Base-by-base conservation (phyloP, 2,329 filamentous ascomycete species). In the Ceratocystis huliohia region DNA sequence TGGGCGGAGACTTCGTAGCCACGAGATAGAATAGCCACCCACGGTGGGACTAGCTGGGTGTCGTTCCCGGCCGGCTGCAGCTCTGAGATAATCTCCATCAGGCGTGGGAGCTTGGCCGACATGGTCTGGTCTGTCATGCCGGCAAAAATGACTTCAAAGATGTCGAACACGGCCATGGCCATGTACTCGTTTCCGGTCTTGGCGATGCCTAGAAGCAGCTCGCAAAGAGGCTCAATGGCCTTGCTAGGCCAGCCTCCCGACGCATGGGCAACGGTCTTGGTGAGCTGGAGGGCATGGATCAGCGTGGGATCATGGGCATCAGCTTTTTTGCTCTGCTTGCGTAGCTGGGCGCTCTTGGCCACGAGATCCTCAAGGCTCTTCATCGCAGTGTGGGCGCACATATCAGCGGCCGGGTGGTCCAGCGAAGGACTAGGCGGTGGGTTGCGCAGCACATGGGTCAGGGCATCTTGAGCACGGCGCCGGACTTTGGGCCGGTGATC, bases 111-210 rank as follows among this genome's bases (percentile, higher is more conserved):
- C 77, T 97, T 99, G 0, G 90, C 84, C 2, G 91, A 95, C 0
- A 92, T 89, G 62, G 92, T 82, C 70, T 96, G 91, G 70, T 92
- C 88, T n/a, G 80, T 84, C 88, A 99, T 92, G 6, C 91, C 88
- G 71, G 88, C 88, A 70, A 99, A 97, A 57, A 97, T 96, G 20
- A 96, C 88, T 75, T 99, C 94, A 72, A 99, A 99, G 3, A 97
- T 93, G 70, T 96, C 93, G 72, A 99, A 96, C 0, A 92, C 89
- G 10, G 90, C 88, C 87, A 97, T 95, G 41, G 92, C 96, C 80
- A 99, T 87, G 75, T 93, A 96, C 74, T 97, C 92, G 74, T 95
- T 96, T 75, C 86, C 94, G 7, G 89, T 92, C 73, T 87, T 87
- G 37, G 93, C 93, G 69, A 97, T 96, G 70, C 86, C 86, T 70